phyloP scores from a whole-genome alignment of 2,329 filamentous ascomycete genomes.

The Davidsoniella australis region DNA sequence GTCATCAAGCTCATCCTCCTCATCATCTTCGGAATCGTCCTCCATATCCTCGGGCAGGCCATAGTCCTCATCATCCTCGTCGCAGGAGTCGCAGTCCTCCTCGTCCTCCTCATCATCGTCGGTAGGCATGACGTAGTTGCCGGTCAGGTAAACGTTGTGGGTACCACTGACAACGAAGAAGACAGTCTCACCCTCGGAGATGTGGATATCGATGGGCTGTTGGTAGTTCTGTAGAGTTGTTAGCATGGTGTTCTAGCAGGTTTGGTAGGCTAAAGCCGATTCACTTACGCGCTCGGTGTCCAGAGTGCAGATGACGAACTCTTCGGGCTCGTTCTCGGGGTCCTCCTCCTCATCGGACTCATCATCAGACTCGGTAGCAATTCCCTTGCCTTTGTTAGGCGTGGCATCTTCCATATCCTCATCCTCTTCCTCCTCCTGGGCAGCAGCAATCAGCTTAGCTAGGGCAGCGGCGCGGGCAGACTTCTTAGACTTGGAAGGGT shows the following conservation, averaged over 20 bases:
- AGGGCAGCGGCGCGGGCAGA: conserved; percentile 47
- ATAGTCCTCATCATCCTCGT: conserved; percentile 57
- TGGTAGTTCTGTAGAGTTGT: conserved; percentile 57
- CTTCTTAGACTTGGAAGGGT: conserved; percentile 75
- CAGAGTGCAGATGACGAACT: conserved; percentile 89
- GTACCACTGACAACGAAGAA: conserved; percentile 86
- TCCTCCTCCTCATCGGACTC: conserved; percentile 39
- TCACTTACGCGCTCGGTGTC: conserved; percentile 70
- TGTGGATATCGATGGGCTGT: conserved; percentile 83
- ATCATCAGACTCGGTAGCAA: conserved; percentile 42
- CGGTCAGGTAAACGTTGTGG: conserved; percentile 80
- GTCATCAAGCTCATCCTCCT: conserved; percentile 62
- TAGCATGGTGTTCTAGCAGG: conserved; percentile 7
- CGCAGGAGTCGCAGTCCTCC: conserved; percentile 28
- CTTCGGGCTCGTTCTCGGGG: conserved; percentile 52
- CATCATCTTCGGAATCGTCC: conserved; percentile 37
- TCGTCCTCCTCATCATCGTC: conserved; percentile 45
- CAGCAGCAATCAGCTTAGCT: conserved; percentile 47
- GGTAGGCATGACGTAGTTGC: conserved; percentile 77
- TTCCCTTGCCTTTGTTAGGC: conserved; percentile 55
- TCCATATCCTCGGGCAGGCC: conserved; percentile 71
- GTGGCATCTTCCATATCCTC: conserved; percentile 62
- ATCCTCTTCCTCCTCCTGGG: conserved; percentile 43
- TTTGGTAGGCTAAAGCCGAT: not conserved
- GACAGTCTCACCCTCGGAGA: conserved; percentile 74